Base-by-base conservation (phyloP, 139 green algal genomes). In the Chlamydomonas incerta region DNA sequence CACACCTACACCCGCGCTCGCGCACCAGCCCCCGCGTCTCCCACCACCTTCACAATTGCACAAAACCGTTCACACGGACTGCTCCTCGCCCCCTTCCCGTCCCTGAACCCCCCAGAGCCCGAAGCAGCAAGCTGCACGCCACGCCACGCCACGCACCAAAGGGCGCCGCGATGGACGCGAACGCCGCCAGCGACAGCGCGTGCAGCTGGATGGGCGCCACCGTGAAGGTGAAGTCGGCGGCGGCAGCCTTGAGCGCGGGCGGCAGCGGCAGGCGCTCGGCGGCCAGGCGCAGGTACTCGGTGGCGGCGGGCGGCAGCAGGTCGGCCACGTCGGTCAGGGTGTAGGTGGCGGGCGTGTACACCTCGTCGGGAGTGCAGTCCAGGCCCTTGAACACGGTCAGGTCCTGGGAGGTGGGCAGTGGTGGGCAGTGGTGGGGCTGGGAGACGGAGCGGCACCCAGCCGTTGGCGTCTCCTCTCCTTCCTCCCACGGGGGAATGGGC, bases 161-260 rank as follows among this genome's bases (percentile, higher is more conserved):
- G 21, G 98, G 98, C 26, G 97, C 97, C 69, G 99, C 97, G 72
- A 96, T 82, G 28, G 96, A 99, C 4, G 98, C 98, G 88, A 99
- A 99, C 11, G 95, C 60, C 0, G 96, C 94, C 73, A 99, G 87
- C 24, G 93, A 91, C 62, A 97, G 83, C 46, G 92, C 94, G 84
- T 98, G 96, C 35, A 94, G 60, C 81, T 91, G 90, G 67, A 96
- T 92, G 1, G 92, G 93, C 72, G 82, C 82, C 46, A 82, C 71
- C 20, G 28, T 55, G 68, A 87, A 74, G 29, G 82, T 74, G n/a
- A 74, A 35, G 57, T 87, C 62, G 28, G 71, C 71, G 37, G 72
- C n/a, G 57, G 34, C 74, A 41, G 26, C 5, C 20, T 41, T 70
- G 33, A 87, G 31, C 8, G 1, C 57, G 5, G 66, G 13, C 1